These are phyloP conservation scores for Talaromyces sp. DNA, from an alignment of 2,329 filamentous ascomycete species.

Conservation along the genomic window DNA sequence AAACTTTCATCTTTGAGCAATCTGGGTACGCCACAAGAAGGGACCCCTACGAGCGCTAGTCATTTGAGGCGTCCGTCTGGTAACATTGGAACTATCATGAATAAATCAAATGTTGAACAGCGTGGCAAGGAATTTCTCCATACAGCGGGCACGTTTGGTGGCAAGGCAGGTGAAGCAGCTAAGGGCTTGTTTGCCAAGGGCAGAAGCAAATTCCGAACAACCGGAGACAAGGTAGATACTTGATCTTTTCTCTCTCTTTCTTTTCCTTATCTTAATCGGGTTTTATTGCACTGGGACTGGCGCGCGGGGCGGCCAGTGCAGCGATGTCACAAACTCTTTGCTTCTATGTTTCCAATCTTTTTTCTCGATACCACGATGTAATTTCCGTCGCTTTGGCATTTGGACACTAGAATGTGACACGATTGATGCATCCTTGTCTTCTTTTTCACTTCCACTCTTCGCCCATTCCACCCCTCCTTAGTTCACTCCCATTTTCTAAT, in stretches of 20 bases:
- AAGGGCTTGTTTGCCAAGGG: slow-evolving; percentile 92
- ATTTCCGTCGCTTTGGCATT: slow-evolving; percentile 27
- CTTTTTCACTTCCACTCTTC: background rate
- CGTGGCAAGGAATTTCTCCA: slow-evolving; percentile 90
- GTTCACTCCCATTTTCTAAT: slow-evolving; percentile 30
- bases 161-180: slow-evolving; percentile 75
- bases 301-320: slow-evolving; percentile 15
- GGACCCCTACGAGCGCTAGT: slow-evolving; percentile 35
- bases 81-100: slow-evolving; percentile 46
- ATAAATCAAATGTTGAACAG: slow-evolving; percentile 68
- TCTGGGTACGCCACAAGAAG: slow-evolving; percentile 30
- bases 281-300: slow-evolving; percentile 7
- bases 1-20: slow-evolving; percentile 42
- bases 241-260: slow-evolving; percentile 21
- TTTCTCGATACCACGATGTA: slow-evolving; percentile 37
- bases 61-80: slow-evolving; percentile 41
- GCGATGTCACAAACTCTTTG: slow-evolving; percentile 12
- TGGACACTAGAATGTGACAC: slow-evolving; percentile 33
- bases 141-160: slow-evolving; percentile 71
- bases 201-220: slow-evolving; percentile 75
- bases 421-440: slow-evolving; percentile 24
- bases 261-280: slow-evolving; percentile 8
- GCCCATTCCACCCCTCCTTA: slow-evolving; percentile 8
- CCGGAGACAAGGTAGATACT: slow-evolving; percentile 78
- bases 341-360: slow-evolving; percentile 17